Evolutionary conservation across 148 eudicot genomes (phyloP), one percentile per base, ranked within the genome.

Genomic region (Bassia scoparia): DNA sequence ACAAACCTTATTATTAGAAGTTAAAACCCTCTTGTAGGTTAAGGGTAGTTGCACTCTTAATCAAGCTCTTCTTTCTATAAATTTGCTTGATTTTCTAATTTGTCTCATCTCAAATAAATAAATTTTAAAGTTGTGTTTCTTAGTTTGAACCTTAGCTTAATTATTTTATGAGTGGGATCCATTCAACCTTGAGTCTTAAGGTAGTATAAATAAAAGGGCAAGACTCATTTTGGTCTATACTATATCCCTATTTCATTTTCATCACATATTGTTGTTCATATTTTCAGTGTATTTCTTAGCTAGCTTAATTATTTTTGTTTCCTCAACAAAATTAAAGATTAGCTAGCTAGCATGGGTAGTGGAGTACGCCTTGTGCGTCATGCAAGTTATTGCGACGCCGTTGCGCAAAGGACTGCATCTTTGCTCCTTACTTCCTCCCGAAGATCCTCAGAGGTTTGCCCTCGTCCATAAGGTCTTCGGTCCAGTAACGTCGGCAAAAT

Each of bases 401-500:
- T 17, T 93, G 98, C 55, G 84, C 96, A 3, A 93, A 90, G 74
- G 96, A 93, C 74, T 93, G 98, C 81, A 78, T 93, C 23, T 93
- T 93, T 61, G 91, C 98, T 37, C 96, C 98, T 73, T 89, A 87
- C 69, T 93, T 93, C 73, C 92, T 67, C 83, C 98, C 30, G 90
- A 89, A 49, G 94, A 90, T 46, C 98, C 96, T 76, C 96, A 88
- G 43, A 87, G 89, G 79, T 93, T 92, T 71, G 91, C 93, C 83
- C 87, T 87, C 67, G 98, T 90, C 71, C 98, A 90, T 81, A 93
- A 93, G 81, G 89, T 93, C 69, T 93, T 93, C 29, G 98, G 98
- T 58, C 98, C 38, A 93, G 98, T 80, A 90, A 90, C 76, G 84
- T 93, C 74, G 86, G 93, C 86, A 93, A 93, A 86, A 93, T 93